phyloP scores from a whole-genome alignment of 2,329 filamentous ascomycete genomes.

The Dactylellina haptotyla region DNA sequence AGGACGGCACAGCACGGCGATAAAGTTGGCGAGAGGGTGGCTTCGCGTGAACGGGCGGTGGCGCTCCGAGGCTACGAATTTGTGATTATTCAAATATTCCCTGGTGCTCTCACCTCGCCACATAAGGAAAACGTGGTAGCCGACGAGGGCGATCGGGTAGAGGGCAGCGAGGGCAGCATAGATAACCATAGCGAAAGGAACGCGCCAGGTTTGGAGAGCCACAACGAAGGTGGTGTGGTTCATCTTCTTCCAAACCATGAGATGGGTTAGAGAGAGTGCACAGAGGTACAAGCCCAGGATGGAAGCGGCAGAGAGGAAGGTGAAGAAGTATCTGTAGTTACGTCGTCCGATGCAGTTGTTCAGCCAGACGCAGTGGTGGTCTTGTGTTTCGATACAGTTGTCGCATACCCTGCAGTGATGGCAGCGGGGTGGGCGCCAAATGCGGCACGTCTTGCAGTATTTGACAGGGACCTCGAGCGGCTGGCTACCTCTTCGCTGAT shows the following conservation, averaged over 20 bases:
- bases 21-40: slow-evolving; percentile 78
- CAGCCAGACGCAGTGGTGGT: slow-evolving; percentile 98
- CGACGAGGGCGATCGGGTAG: slow-evolving; percentile 84
- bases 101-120: slow-evolving; percentile 91
- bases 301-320: slow-evolving; percentile 83
- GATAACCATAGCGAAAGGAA: slow-evolving; percentile 88
- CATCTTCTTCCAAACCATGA: slow-evolving; percentile 75
- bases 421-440: slow-evolving; percentile 94
- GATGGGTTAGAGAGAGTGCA: slow-evolving; percentile 80
- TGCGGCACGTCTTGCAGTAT: slow-evolving; percentile 96
- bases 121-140: slow-evolving; percentile 92
- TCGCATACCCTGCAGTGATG: slow-evolving; percentile 98
- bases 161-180: slow-evolving; percentile 78
- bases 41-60: slow-evolving; percentile 90
- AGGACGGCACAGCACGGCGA: slow-evolving; percentile 82
- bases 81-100: slow-evolving; percentile 91
- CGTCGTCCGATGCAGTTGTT: slow-evolving; percentile 97
- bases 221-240: slow-evolving; percentile 74
- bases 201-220: slow-evolving; percentile 76
- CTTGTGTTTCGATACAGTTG: slow-evolving; percentile 95
- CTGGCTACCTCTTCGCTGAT: slow-evolving; percentile 74
- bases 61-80: slow-evolving; percentile 90
- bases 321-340: slow-evolving; percentile 98
- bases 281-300: slow-evolving; percentile 80
- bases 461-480: slow-evolving; percentile 99